Conservation (phyloP, 176 grass and related monocot genomes). For the Avena atlantica region DNA sequence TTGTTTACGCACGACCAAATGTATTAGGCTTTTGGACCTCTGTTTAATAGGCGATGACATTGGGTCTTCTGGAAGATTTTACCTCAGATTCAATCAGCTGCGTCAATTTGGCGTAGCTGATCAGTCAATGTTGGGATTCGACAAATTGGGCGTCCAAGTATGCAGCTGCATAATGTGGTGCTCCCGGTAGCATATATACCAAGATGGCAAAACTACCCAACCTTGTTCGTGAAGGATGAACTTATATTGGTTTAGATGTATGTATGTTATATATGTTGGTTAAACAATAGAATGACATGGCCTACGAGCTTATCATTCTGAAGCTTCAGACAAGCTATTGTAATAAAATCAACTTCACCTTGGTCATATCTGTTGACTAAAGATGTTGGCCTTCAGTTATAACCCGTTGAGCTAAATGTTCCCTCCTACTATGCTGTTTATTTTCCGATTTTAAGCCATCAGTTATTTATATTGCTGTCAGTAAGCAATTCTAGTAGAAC, state of each 20-base stretch:
- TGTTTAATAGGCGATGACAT: background rate
- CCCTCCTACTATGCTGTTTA: background rate
- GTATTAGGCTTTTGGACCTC: conserved; percentile 26
- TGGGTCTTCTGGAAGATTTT: background rate
- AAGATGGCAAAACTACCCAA: background rate
- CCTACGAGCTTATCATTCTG: background rate
- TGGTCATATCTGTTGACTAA: background rate
- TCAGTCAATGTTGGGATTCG: background rate
- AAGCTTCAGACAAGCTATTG: conserved; percentile 16
- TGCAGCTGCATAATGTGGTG: background rate
- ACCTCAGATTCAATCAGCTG: background rate
- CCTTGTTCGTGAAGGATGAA: background rate
- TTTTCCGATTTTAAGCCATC: background rate
- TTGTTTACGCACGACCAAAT: background rate
- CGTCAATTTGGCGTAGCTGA: background rate
- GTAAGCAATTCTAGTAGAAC: background rate
- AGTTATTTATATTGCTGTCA: background rate
- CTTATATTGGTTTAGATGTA: background rate
- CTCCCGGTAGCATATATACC: background rate
- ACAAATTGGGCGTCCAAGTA: background rate
- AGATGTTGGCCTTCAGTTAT: background rate
- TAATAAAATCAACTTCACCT: background rate
- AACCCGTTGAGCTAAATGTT: background rate
- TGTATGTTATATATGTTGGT: background rate
- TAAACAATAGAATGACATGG: conserved; percentile 1